phyloP scores from a whole-genome alignment of 768 basidiomycete genomes.

The Tylopilus vinaceipallidus region DNA sequence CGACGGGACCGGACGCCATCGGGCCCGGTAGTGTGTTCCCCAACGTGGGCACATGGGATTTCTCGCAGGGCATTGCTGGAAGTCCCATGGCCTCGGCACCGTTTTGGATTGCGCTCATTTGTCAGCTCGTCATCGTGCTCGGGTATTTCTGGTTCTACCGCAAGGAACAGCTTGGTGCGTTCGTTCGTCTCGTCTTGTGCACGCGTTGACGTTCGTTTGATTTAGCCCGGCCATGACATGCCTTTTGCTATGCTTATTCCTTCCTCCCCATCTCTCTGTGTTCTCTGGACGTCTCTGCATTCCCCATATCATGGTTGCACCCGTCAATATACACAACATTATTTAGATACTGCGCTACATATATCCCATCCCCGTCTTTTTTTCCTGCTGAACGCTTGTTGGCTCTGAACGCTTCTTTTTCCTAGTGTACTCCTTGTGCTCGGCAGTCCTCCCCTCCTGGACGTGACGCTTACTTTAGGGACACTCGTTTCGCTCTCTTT shows the following conservation, averaged over 20 bases:
- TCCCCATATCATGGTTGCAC: not conserved
- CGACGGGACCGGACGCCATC: constrained; percentile 85
- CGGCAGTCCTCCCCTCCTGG: too few species aligned
- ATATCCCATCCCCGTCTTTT: too few species aligned
- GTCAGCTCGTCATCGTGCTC: constrained; percentile 80
- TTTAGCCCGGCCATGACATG: constrained; percentile 15
- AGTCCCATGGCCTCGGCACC: constrained; percentile 82
- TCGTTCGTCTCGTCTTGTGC: not conserved
- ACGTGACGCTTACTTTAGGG: too few species aligned
- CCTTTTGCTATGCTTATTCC: not conserved
- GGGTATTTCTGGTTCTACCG: constrained; percentile 98
- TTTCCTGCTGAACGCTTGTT: not conserved
- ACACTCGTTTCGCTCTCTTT: too few species aligned
- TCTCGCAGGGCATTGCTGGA: constrained; percentile 63
- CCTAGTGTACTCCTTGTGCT: too few species aligned
- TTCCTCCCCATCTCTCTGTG: not conserved
- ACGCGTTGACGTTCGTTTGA: not conserved
- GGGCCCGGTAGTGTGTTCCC: constrained; percentile 92
- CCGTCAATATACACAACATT: not conserved
- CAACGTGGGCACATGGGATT: constrained; percentile 89
- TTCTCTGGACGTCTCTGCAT: constrained; percentile 5
- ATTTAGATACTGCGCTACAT: not conserved
- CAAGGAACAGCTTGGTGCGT: constrained; percentile 84
- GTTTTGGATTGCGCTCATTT: constrained; percentile 84
- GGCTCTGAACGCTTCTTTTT: too few species aligned